These are phyloP conservation scores for Starmerella vitae DNA, from an alignment of 805 yeast species.

Conservation along the genomic window DNA sequence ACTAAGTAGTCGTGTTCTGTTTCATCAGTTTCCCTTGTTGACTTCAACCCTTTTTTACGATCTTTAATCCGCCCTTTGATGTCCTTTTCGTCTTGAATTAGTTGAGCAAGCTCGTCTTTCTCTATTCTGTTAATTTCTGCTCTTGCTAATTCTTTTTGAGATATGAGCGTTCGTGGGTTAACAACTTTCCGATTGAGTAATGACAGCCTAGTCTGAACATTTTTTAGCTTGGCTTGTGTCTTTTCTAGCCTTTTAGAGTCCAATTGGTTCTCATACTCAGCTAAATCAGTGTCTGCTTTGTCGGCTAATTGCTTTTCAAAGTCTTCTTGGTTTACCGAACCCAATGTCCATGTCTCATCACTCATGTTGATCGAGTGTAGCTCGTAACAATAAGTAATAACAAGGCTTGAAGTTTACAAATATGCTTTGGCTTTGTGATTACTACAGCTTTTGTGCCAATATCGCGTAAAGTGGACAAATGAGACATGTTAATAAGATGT, in stretches of 20 bases:
- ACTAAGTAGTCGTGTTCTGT: constrained; percentile 65
- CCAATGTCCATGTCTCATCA: constrained; percentile 7
- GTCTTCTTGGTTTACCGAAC: constrained; percentile 63
- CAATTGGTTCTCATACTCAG: constrained; percentile 50
- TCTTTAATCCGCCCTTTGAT: constrained; percentile 37
- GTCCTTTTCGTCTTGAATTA: constrained; percentile 51
- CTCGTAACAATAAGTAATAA: no score
- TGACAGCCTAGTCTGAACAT: constrained; percentile 33
- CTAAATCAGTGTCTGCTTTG: constrained; percentile 43
- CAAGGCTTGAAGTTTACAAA: no score
- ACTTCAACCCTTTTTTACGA: constrained; percentile 6
- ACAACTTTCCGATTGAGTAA: constrained; percentile 37
- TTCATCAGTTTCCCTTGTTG: constrained; percentile 49
- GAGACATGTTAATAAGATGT: no score
- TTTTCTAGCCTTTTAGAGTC: constrained; percentile 68
- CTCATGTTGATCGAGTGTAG: no score
- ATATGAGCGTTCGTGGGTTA: constrained; percentile 47
- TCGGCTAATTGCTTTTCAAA: constrained; percentile 60
- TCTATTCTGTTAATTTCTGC: constrained; percentile 43
- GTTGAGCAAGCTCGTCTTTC: constrained; percentile 36
- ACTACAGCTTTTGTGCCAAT: no score
- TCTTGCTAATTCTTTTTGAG: constrained; percentile 42
- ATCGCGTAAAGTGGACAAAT: no score
- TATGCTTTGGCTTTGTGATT: no score
- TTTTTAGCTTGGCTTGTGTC: constrained; percentile 37